Percentiles rank a stretch among this genome's conserved stretches.
Evolutionary conservation across 2,329 filamentous ascomycete species (phyloP).

Genomic region (Hysterium pulicare): DNA sequence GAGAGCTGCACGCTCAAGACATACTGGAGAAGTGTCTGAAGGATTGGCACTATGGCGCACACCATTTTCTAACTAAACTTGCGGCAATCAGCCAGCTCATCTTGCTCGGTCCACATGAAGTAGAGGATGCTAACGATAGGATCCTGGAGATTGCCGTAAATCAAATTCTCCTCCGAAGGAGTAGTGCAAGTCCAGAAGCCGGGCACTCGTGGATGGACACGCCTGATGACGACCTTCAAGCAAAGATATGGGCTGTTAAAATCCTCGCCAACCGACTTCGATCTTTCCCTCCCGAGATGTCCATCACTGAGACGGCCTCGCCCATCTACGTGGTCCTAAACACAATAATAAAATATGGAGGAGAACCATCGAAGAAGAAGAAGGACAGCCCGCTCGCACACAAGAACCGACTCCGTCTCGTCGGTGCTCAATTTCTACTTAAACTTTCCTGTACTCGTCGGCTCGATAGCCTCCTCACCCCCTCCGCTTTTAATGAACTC

Average conservation of each 20-base stretch:
- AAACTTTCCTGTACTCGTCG: constrained; percentile 78
- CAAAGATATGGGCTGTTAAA: constrained; percentile 80
- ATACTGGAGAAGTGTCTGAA: constrained; percentile 73
- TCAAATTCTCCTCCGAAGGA: constrained; percentile 68
- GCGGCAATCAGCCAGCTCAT: constrained; percentile 72
- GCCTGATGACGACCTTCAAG: constrained; percentile 75
- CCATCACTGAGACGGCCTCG: constrained; percentile 52
- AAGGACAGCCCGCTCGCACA: constrained; percentile 71
- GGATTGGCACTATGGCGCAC: constrained; percentile 67
- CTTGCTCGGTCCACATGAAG: constrained; percentile 68
- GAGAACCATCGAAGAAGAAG: constrained; percentile 70
- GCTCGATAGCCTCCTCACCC: constrained; percentile 71
- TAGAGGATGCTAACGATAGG: constrained; percentile 66
- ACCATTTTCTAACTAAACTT: constrained; percentile 72
- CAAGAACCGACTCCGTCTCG: constrained; percentile 73
- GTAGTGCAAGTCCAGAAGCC: constrained; percentile 52
- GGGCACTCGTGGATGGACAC: constrained; percentile 63
- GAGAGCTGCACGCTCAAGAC: constrained; percentile 81
- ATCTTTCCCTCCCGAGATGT: constrained; percentile 50
- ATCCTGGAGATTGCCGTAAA: constrained; percentile 76
- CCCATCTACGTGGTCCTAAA: constrained; percentile 77
- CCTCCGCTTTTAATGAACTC: constrained; percentile 74
- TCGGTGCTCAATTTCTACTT: constrained; percentile 72
- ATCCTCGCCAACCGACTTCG: constrained; percentile 83
- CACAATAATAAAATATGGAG: constrained; percentile 69